phyloP scores from a whole-genome alignment of 345 rosid species.

The Camelina sativa region DNA sequence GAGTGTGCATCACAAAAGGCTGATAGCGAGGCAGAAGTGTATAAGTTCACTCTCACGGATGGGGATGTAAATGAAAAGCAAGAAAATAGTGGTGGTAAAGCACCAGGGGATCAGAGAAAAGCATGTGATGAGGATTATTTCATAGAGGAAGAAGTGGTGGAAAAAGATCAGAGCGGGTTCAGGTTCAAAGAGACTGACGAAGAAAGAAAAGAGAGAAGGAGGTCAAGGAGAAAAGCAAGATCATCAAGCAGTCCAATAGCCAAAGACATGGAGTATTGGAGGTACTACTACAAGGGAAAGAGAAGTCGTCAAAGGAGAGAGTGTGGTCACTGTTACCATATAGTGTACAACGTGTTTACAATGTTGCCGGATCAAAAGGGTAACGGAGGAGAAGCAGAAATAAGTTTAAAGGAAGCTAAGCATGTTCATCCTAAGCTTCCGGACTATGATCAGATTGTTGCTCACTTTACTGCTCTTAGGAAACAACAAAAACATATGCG shows the following conservation, averaged over 20 bases:
- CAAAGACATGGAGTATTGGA: constrained; percentile 28
- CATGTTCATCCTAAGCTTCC: constrained; percentile 34
- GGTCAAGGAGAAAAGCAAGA: constrained; percentile 30
- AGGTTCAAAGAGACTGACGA: constrained; percentile 27
- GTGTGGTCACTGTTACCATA: constrained; percentile 23
- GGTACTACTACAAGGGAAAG: constrained; percentile 24
- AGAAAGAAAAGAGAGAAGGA: constrained; percentile 23
- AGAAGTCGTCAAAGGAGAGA: constrained; percentile 24
- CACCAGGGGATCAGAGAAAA: constrained; percentile 3
- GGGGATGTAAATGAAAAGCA: background rate
- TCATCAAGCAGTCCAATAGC: constrained; percentile 14
- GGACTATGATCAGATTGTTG: constrained; percentile 12
- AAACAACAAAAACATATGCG: background rate
- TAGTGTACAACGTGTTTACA: constrained; percentile 36
- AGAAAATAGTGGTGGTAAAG: constrained; percentile 5
- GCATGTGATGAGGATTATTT: constrained; percentile 9
- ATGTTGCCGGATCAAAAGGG: constrained; percentile 17
- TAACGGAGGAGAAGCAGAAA: constrained; percentile 6
- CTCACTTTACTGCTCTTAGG: constrained; percentile 14
- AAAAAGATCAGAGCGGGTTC: constrained; percentile 26
- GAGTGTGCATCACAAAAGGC: background rate
- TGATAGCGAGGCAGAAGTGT: constrained; percentile 20
- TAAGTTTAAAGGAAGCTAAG: background rate
- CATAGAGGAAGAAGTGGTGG: constrained; percentile 13
- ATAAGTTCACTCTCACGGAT: constrained; percentile 28